These are phyloP conservation scores for Allium fistulosum DNA, from an alignment of 106 monocot species.

Conservation along the genomic window DNA sequence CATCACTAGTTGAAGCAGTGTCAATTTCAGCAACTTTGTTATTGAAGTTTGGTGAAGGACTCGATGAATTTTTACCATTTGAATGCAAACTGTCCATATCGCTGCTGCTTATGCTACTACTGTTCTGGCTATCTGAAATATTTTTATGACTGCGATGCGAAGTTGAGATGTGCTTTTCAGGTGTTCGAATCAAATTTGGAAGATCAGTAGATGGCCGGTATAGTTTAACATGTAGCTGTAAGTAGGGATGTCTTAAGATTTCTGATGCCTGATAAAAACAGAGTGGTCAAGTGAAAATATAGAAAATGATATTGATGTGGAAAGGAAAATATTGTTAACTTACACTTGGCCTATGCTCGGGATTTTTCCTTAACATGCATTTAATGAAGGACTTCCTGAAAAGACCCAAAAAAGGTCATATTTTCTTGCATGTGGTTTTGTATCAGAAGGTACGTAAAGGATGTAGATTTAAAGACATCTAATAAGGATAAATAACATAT, in stretches of 20 bases:
- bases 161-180: conserved; percentile 24
- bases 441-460: too few relatives aligned
- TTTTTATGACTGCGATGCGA: conserved; percentile 27
- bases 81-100: conserved; percentile 69
- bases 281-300: conserved; percentile 1
- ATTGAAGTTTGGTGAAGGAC: conserved; percentile 10
- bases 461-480: too few relatives aligned
- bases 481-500: too few relatives aligned
- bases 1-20: conserved; percentile 24
- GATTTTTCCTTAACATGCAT: conserved; percentile 93
- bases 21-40: conserved; percentile 18
- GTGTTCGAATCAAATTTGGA: conserved; percentile 19
- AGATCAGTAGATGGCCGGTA: conserved; percentile 44
- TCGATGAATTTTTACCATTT: conserved; percentile 26
- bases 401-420: not conserved
- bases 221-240: conserved; percentile 69
- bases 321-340: conserved; percentile 7
- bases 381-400: conserved; percentile 89
- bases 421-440: not conserved
- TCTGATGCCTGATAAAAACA: conserved; percentile 68
- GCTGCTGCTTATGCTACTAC: conserved; percentile 74
- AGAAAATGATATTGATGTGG: not conserved
- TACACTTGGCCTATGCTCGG: conserved; percentile 93
- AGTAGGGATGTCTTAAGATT: conserved; percentile 59
- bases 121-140: conserved; percentile 75